A percentile compares a stretch with the other conserved stretches of the same genome.
Evolutionary conservation across 345 rosid species (phyloP).

Genomic region (Anastatica hierochuntica): DNA sequence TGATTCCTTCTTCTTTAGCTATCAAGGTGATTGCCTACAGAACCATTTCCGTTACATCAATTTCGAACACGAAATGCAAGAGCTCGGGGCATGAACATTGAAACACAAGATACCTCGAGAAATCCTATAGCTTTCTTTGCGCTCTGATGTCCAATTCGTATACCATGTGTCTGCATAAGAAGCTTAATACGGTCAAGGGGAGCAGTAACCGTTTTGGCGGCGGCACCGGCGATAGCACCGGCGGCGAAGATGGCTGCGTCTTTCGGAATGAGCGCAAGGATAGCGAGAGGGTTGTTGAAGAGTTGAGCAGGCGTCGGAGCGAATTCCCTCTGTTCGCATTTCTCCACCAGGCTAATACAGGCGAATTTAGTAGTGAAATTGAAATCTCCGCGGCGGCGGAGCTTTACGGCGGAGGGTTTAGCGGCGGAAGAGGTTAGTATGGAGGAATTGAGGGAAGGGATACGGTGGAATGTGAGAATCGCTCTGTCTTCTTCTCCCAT

Average conservation of each 20-base stretch:
- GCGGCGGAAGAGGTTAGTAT: background rate
- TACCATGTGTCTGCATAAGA: constrained; percentile 86
- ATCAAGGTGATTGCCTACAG: constrained; percentile 65
- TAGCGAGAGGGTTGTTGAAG: constrained; percentile 63
- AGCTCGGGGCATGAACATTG: background rate
- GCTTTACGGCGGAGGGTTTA: background rate
- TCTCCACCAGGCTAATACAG: constrained; percentile 50
- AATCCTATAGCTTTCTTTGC: constrained; percentile 78
- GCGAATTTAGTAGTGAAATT: constrained; percentile 42
- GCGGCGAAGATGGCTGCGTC: constrained; percentile 78
- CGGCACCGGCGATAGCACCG: constrained; percentile 92
- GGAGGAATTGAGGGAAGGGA: constrained; percentile 42
- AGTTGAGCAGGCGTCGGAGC: constrained; percentile 58
- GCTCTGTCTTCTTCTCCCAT: constrained; percentile 51
- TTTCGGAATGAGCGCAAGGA: constrained; percentile 51
- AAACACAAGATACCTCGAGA: constrained; percentile 33
- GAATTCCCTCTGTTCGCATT: constrained; percentile 36
- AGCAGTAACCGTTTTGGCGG: constrained; percentile 89
- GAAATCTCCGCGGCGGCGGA: constrained; percentile 17
- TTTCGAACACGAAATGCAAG: background rate
- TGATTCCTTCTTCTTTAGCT: constrained; percentile 85
- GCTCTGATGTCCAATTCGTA: constrained; percentile 53
- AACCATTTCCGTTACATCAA: background rate
- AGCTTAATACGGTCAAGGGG: constrained; percentile 95
- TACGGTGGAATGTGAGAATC: constrained; percentile 26